phyloP scores from a whole-genome alignment of 2,329 filamentous ascomycete genomes.

The Fusarium sarcochroum region DNA sequence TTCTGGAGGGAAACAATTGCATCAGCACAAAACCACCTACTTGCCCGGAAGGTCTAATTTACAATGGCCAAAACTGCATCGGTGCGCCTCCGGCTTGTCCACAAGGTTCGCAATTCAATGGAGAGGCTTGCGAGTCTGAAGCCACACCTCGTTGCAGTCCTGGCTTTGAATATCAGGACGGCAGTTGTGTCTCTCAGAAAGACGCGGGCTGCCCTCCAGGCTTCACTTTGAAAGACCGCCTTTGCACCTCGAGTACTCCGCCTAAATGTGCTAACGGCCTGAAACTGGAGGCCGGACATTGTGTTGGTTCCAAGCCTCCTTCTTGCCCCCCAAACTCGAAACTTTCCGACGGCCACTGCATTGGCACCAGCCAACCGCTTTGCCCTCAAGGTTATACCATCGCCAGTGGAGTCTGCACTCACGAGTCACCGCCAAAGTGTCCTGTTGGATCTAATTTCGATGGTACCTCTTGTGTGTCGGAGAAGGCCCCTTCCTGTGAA shows the following conservation, averaged over 20 bases:
- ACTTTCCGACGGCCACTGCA: slow-evolving; percentile 3
- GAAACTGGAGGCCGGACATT: slow-evolving; percentile 14
- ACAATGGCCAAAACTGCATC: slow-evolving; percentile 21
- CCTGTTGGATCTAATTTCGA: slow-evolving; percentile 11
- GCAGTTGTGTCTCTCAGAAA: slow-evolving; percentile 4
- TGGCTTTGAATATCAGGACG: slow-evolving; percentile 7
- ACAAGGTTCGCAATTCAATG: slow-evolving; percentile 15
- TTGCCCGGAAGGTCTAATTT: slow-evolving; percentile 15
- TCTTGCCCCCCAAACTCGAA: slow-evolving; percentile 3
- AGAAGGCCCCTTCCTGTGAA: slow-evolving; percentile 13
- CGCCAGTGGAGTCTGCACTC: slow-evolving; percentile 6
- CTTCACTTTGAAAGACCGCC: slow-evolving; percentile 19
- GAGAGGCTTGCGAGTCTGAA: slow-evolving; percentile 23
- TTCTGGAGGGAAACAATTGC: slow-evolving; percentile 29
- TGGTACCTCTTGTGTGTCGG: slow-evolving; percentile 9
- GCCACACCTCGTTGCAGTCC: not conserved
- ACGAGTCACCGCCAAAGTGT: not conserved
- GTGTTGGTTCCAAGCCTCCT: slow-evolving; percentile 7
- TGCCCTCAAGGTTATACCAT: slow-evolving; percentile 10
- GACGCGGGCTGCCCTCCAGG: slow-evolving; percentile 14
- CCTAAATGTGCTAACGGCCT: not conserved
- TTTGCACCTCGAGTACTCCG: slow-evolving; percentile 18
- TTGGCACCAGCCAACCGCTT: not conserved
- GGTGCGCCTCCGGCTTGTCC: slow-evolving; percentile 2
- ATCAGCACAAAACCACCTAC: slow-evolving; percentile 12